These are phyloP conservation scores for Fusarium nanum DNA, from an alignment of 2,329 filamentous ascomycete genomes.

Conservation along the genomic window DNA sequence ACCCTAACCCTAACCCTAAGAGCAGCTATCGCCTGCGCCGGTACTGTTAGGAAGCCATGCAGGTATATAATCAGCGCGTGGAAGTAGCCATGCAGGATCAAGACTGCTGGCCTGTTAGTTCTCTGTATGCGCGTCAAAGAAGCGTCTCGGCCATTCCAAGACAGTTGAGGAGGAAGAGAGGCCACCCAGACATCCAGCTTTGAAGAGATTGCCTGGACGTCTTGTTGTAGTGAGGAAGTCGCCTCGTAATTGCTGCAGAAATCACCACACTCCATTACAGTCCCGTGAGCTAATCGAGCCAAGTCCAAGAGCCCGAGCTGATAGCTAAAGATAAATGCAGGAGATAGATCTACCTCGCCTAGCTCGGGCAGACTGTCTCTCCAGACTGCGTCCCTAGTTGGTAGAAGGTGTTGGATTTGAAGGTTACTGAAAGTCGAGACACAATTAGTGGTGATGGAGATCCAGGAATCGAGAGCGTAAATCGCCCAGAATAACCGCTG, in stretches of 20 bases:
- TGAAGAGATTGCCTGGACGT: background rate
- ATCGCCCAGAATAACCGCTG: slow-evolving; percentile 1
- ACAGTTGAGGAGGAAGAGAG: fast-evolving
- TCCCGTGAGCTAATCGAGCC: background rate
- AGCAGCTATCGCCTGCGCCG: too few species aligned
- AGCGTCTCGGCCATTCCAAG: background rate
- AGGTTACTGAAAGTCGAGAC: background rate
- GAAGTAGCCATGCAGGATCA: background rate
- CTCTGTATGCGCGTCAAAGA: background rate
- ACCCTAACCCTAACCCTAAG: too few species aligned
- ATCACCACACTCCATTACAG: background rate
- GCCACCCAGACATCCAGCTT: background rate
- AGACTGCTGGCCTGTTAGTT: fast-evolving
- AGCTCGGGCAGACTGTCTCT: background rate
- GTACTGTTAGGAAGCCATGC: background rate
- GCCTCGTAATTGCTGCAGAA: background rate
- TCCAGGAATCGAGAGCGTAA: background rate
- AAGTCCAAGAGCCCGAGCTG: background rate
- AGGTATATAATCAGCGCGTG: background rate
- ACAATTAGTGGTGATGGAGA: background rate
- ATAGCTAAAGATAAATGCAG: background rate
- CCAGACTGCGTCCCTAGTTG: background rate
- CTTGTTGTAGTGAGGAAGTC: background rate
- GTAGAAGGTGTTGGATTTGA: background rate
- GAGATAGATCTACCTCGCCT: background rate